These are phyloP conservation scores for Vaccinium myrtillus DNA, from an alignment of 148 eudicot species.

Conservation along the genomic window DNA sequence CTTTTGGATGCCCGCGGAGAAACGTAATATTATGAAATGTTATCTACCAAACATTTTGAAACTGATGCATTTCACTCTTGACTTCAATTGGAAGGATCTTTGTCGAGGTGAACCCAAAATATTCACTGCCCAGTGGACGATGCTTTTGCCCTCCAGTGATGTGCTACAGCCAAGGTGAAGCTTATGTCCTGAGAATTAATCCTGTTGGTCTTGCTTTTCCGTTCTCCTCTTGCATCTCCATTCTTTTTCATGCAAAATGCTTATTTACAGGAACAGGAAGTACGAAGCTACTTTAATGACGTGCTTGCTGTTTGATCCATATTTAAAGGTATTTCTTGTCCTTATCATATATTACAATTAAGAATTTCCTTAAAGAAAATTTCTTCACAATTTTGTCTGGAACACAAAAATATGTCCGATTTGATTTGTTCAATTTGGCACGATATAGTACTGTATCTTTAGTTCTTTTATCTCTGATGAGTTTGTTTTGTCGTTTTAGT, in stretches of 20 bases:
- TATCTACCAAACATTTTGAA: not conserved
- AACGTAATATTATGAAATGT: not conserved
- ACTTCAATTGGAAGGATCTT: constrained; percentile 61
- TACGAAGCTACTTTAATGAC: constrained; percentile 82
- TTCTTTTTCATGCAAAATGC: constrained; percentile 17
- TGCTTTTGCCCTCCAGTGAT: constrained; percentile 89
- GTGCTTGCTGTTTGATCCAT: constrained; percentile 88
- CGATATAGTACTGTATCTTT: constrained; percentile 7
- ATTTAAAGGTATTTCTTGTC: constrained; percentile 55
- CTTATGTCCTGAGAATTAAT: not conserved
- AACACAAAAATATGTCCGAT: not conserved
- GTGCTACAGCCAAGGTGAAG: constrained; percentile 82
- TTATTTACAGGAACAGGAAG: constrained; percentile 74
- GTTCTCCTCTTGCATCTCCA: constrained; percentile 5
- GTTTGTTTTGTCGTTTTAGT: constrained; percentile 4
- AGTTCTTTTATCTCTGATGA: not conserved
- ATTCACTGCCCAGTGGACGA: constrained; percentile 84
- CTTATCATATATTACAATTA: not conserved
- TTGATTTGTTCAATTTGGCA: not conserved
- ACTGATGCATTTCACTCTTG: constrained; percentile 12
- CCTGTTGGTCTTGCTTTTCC: not conserved
- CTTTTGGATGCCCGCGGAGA: not conserved
- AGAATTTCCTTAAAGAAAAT: not conserved
- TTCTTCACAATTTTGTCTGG: constrained; percentile 1
- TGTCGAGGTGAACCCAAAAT: constrained; percentile 92